These are phyloP conservation scores for Tolypocladium sp. DNA, from an alignment of 2,329 filamentous ascomycete genomes.

Conservation along the genomic window DNA sequence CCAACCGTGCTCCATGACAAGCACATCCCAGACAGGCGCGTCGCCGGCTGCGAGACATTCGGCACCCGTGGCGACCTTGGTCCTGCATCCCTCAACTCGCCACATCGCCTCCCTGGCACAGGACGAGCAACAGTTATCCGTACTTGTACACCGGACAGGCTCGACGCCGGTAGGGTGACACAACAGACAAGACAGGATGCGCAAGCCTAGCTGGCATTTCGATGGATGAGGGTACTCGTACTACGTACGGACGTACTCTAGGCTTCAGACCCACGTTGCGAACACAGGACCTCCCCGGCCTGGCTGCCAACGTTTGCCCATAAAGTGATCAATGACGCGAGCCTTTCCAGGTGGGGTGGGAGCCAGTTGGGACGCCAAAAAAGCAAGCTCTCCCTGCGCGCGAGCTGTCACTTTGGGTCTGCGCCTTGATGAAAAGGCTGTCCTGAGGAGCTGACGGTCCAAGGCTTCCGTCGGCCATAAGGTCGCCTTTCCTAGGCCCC, in stretches of 20 bases:
- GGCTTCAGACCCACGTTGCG: neutral
- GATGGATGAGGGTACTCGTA: neutral
- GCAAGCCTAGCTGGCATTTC: neutral
- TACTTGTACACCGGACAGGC: neutral
- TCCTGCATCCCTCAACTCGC: neutral
- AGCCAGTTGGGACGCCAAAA: slow-evolving; percentile 1
- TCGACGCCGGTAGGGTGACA: neutral
- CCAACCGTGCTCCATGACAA: neutral
- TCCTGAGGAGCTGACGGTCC: neutral
- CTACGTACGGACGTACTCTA: too few relatives aligned
- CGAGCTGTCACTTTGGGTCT: slow-evolving; percentile 14
- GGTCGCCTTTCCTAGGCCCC: neutral
- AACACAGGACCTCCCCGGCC: neutral
- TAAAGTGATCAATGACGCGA: slow-evolving; percentile 4
- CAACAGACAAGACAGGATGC: neutral
- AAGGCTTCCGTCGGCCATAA: neutral
- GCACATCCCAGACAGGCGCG: neutral
- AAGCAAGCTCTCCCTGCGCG: slow-evolving; percentile 9
- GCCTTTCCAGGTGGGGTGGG: neutral
- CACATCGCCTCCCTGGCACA: neutral
- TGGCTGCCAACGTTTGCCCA: neutral
- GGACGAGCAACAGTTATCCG: neutral
- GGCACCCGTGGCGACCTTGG: neutral
- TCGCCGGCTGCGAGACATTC: neutral
- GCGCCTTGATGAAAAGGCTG: neutral